Evolutionary conservation across 257 asterid genomes (phyloP).

Genomic region (Solanum bukasovii): DNA sequence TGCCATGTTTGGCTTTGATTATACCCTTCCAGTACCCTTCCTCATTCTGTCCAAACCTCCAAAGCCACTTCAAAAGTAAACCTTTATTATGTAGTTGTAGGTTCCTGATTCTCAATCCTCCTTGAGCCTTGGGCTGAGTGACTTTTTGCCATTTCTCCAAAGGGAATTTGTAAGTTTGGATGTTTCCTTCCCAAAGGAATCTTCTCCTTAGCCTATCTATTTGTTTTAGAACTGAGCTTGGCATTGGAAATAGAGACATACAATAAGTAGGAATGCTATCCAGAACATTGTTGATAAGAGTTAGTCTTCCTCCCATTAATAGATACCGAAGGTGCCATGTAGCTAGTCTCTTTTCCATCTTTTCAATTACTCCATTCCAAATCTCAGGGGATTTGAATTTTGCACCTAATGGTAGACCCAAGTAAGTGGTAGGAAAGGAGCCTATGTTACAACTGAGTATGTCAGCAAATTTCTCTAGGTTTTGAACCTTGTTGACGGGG

Average conservation of each 20-base stretch:
- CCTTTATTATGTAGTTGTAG: neutral
- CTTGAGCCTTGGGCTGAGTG: neutral
- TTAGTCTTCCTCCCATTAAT: neutral
- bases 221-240: neutral
- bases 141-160: neutral
- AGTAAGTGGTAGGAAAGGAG: neutral
- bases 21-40: neutral
- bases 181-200: neutral
- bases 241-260: neutral
- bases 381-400: neutral
- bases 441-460: neutral
- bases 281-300: neutral
- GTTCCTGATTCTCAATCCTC: neutral
- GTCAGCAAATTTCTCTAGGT: neutral
- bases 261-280: neutral
- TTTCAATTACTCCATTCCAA: neutral
- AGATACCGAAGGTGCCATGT: neutral
- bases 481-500: neutral
- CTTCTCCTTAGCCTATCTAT: neutral
- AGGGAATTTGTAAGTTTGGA: neutral
- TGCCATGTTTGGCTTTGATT: neutral
- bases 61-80: neutral
- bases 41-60: neutral
- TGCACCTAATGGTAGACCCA: neutral
- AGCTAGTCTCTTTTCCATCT: neutral